Percentiles rank a stretch among this genome's conserved stretches.
phyloP scores from a whole-genome alignment of 2,329 filamentous ascomycete genomes.

The Diaporthe velutina region DNA sequence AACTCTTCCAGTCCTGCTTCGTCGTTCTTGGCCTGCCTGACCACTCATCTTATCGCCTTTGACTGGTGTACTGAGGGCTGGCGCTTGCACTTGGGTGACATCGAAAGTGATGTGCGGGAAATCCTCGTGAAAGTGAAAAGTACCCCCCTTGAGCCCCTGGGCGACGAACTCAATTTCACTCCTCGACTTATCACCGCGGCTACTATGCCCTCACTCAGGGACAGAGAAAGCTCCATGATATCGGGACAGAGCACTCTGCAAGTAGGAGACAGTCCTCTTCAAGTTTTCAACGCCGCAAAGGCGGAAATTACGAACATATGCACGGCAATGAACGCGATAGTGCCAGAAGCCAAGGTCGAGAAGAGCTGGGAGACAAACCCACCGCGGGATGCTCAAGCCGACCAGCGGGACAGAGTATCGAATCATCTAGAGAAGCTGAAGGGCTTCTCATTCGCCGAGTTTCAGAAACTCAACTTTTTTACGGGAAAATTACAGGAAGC shows the following conservation, averaged over 20 bases:
- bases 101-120: neutral
- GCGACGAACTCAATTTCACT: neutral
- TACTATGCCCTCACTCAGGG: neutral
- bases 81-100: neutral
- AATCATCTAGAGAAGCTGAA: neutral
- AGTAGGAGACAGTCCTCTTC: neutral
- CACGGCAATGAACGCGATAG: neutral
- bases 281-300: neutral
- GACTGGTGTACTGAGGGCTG: slow-evolving; percentile 24
- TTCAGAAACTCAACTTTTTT: neutral
- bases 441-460: slow-evolving; percentile 6
- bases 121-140: neutral
- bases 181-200: neutral
- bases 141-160: neutral
- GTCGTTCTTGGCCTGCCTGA: slow-evolving; percentile 1
- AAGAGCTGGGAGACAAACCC: neutral
- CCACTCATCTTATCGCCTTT: neutral
- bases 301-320: neutral
- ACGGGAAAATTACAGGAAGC: neutral
- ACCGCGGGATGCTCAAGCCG: neutral
- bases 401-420: neutral
- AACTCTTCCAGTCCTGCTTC: neutral
- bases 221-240: neutral
- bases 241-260: neutral
- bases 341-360: neutral